These are phyloP conservation scores for Primulina eburnea DNA, from an alignment of 257 asterid species.

Conservation along the genomic window DNA sequence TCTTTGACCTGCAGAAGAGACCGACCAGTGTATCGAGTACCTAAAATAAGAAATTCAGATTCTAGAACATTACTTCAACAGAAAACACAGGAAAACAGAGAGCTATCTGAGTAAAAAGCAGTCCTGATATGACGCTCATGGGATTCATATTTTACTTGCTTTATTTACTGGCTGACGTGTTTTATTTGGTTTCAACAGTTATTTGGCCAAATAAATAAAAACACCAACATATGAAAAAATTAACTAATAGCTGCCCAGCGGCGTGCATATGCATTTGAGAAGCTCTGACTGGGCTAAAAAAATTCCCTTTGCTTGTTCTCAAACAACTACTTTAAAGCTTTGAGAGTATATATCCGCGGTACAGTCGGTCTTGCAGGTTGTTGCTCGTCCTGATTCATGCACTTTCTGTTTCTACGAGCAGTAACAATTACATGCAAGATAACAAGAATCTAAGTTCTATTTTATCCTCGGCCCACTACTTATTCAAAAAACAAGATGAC, in stretches of 20 bases:
- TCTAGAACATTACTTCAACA: conserved; percentile 10
- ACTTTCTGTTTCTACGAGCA: background rate
- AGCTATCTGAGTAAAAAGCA: conserved; percentile 11
- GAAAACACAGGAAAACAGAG: background rate
- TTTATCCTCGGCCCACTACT: background rate
- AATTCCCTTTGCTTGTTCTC: background rate
- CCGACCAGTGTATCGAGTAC: conserved; percentile 94
- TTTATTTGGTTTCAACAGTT: conserved; percentile 8
- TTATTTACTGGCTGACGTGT: background rate
- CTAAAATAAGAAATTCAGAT: conserved; percentile 42
- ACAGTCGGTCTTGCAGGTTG: background rate
- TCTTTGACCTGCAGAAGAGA: conserved; percentile 84
- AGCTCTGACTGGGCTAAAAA: conserved; percentile 8
- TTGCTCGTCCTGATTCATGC: background rate
- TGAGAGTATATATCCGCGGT: background rate
- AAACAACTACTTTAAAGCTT: background rate
- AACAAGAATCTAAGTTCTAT: background rate
- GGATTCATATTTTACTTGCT: background rate
- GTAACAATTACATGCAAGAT: background rate
- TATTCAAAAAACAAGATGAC: background rate
- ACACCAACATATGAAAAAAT: background rate
- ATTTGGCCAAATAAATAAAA: background rate
- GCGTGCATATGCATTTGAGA: conserved; percentile 4
- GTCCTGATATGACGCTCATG: background rate
- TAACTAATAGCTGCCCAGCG: background rate